Percentiles rank a stretch among this genome's conserved stretches.
Conservation (phyloP, 768 basidiomycete genomes). For the Hypholoma sublateritium region DNA sequence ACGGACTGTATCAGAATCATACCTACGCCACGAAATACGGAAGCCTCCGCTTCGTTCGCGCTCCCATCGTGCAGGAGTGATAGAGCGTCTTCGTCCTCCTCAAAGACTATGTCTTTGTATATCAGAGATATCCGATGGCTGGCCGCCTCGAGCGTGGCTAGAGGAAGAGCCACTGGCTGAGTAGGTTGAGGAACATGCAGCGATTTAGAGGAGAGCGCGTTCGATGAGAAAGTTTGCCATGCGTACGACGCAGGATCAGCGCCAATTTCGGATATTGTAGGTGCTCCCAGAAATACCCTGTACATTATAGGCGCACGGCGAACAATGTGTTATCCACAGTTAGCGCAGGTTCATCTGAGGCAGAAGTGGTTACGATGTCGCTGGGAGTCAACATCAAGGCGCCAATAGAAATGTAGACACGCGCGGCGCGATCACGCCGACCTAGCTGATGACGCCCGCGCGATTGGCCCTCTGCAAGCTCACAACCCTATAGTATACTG, state of each 20-base stretch:
- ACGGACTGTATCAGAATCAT: background rate
- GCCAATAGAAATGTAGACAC: no score
- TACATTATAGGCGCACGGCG: constrained; percentile 28
- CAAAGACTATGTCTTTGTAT: constrained; percentile 74
- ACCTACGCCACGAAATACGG: constrained; percentile 14
- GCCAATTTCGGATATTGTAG: constrained; percentile 32
- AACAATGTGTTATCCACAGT: background rate
- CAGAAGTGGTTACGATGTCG: no score
- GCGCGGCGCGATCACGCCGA: no score
- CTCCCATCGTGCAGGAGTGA: background rate
- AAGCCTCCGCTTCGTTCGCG: constrained; percentile 7
- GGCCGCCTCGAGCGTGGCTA: constrained; percentile 62
- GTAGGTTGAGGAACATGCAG: constrained; percentile 4
- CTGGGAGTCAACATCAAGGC: no score
- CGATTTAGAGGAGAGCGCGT: constrained; percentile 8
- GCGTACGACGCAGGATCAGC: constrained; percentile 35
- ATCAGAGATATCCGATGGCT: constrained; percentile 67
- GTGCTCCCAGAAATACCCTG: constrained; percentile 56
- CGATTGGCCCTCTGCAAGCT: no score
- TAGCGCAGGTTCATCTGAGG: no score
- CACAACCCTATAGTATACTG: no score
- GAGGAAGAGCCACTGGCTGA: constrained; percentile 38
- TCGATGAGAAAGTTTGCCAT: constrained; percentile 48
- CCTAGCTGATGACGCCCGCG: no score
- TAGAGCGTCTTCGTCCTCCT: constrained; percentile 22